Evolutionary conservation across 192 early-diverging fungal species (phyloP), one percentile per base, ranked within the genome.

Genomic region (Podila minutissima): DNA sequence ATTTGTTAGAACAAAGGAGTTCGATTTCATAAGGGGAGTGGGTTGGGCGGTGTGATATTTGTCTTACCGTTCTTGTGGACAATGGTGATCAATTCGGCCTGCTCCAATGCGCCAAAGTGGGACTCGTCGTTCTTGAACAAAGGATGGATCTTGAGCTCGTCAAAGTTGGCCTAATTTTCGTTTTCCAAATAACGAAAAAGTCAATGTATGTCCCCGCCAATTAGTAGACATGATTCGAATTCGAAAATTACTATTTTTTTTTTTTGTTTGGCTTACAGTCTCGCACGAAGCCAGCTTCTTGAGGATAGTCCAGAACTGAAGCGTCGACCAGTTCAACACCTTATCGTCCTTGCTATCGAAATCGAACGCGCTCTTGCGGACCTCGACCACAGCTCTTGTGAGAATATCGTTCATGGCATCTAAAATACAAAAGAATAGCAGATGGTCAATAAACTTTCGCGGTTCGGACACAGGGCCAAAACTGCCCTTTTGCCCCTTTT

Each of bases 261-360:
- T 4, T 32, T 32, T 32, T 32, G 31, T 1, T 4, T 33, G 38
- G 60, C 86, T 64, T 85, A 87, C 90, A 50, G 83, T 83, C n/a
- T 85, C 84, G 12, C 83, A 63, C 33, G 83, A 77, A 10, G 91
- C 88, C 31, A 99, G 85, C 61, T 89, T 74, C 60, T 93, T 90
- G 59, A 97, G 85, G 17, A 98, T 76, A 37, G 91, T 88, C 95
- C 96, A 98, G 82, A 98, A 97, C 85, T 99, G 98, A 38, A 95
- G 85, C 3, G 92, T 83, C 31, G 88, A 90, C 97, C 98, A 99
- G 17, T 84, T 71, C 37, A 84, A 51, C 9, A 69, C 57, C 1
- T 71, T 82, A 9, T 79, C 75, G 22, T 77, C 74, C 38, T 77
- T 71, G 55, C 69, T 75, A 49, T 91, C 87, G 62, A 96, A 93